Evolutionary conservation across 441 rosid species (phyloP).

Genomic region (Eutrema salsugineum): DNA sequence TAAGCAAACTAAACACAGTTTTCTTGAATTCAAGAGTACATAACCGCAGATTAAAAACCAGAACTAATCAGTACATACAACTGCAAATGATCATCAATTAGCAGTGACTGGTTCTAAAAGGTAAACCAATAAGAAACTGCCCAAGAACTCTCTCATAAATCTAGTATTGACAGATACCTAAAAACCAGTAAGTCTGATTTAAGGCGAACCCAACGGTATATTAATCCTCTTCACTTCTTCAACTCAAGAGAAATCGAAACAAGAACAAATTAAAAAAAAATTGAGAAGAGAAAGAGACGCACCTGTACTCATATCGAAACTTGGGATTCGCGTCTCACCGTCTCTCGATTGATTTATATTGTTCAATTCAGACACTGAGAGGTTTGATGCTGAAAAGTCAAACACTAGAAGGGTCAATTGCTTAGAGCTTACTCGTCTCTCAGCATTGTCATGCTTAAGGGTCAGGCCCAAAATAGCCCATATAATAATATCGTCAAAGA

Average conservation of each 20-base stretch:
- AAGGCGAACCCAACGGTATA: neutral
- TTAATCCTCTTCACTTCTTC: neutral
- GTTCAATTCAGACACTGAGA: neutral
- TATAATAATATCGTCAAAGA: neutral
- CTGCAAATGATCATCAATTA: neutral
- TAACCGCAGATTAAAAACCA: neutral
- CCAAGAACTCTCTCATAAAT: neutral
- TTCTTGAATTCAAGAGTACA: neutral
- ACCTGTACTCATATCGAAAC: constrained; percentile 22
- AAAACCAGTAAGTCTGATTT: neutral
- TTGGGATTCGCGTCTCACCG: neutral
- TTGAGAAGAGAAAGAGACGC: neutral
- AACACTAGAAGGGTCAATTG: neutral
- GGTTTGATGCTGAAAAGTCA: neutral
- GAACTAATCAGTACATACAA: neutral
- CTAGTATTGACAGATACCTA: neutral
- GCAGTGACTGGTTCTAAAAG: neutral
- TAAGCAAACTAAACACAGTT: neutral
- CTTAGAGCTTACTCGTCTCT: neutral
- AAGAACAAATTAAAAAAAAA: neutral
- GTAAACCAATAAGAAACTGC: neutral
- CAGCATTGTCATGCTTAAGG: neutral
- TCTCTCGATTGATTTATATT: neutral
- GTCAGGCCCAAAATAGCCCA: neutral
- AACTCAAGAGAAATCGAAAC: neutral